Evolutionary conservation across 2,329 filamentous ascomycete genomes (phyloP).

Genomic region (Sclerotinia glacialis): DNA sequence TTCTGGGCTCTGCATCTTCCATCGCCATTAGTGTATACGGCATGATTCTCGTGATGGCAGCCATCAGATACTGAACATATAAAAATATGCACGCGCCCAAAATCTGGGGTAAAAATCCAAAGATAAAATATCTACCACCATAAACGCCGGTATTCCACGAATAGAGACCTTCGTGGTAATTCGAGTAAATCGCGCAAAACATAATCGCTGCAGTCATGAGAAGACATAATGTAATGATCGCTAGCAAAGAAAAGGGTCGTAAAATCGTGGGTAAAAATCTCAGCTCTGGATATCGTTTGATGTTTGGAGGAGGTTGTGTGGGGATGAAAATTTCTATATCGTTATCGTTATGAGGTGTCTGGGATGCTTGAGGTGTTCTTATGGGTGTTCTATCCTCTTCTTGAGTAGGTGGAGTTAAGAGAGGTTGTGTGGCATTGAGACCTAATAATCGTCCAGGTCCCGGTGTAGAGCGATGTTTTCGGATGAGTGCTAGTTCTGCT

Average conservation of each 20-base stretch:
- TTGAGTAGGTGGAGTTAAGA: conserved; percentile 27
- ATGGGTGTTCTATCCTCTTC: conserved; percentile 10
- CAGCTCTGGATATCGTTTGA: conserved; percentile 51
- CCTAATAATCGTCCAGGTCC: conserved; percentile 34
- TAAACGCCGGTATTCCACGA: conserved; percentile 65
- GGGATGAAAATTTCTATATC: conserved; percentile 47
- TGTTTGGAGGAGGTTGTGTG: conserved; percentile 45
- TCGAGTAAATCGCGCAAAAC: conserved; percentile 69
- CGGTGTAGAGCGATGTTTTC: conserved; percentile 41
- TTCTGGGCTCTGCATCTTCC: conserved; percentile 55
- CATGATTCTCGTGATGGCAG: conserved; percentile 69
- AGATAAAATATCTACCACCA: conserved; percentile 76
- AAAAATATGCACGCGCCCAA: conserved; percentile 69
- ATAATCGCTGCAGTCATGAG: conserved; percentile 71
- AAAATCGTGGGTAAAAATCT: conserved; percentile 71
- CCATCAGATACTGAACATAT: conserved; percentile 73
- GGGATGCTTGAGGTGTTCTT: neutral
- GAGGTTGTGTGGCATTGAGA: conserved; percentile 36
- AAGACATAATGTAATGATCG: conserved; percentile 59
- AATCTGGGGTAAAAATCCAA: conserved; percentile 79
- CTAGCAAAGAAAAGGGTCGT: conserved; percentile 60
- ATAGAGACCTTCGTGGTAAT: conserved; percentile 61
- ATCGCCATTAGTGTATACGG: conserved; percentile 78
- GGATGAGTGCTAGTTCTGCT: conserved; percentile 38
- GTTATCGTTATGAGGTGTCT: conserved; percentile 16